Evolutionary conservation across 2,329 filamentous ascomycete genomes (phyloP).

Genomic region (Nannizziopsis arthrosporioides): DNA sequence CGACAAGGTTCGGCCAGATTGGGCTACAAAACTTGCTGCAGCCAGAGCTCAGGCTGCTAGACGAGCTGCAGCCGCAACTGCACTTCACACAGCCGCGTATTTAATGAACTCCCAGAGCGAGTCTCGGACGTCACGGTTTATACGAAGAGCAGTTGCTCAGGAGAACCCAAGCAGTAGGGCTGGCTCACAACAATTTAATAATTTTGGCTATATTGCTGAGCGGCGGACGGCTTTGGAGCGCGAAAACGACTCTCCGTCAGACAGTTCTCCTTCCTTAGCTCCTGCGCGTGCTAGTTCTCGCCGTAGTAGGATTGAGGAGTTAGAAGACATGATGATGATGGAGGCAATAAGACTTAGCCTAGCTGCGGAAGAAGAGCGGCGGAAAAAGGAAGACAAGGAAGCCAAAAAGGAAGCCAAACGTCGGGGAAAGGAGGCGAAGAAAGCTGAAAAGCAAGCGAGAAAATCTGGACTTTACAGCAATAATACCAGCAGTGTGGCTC

Average conservation of each 20-base stretch:
- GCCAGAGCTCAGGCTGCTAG: slow-evolving; percentile 76
- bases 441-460: slow-evolving; percentile 55
- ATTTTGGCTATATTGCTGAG: slow-evolving; percentile 38
- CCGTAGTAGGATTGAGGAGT: slow-evolving; percentile 62
- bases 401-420: slow-evolving; percentile 72
- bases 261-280: slow-evolving; percentile 22
- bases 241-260: slow-evolving; percentile 25
- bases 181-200: slow-evolving; percentile 33
- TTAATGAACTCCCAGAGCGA: slow-evolving; percentile 54
- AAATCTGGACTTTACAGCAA: slow-evolving; percentile 45
- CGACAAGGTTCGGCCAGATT: slow-evolving; percentile 84
- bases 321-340: slow-evolving; percentile 98
- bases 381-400: slow-evolving; percentile 71
- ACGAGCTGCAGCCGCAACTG: slow-evolving; percentile 82
- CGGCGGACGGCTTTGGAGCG: slow-evolving; percentile 26
- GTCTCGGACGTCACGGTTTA: slow-evolving; percentile 42
- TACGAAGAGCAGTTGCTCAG: slow-evolving; percentile 30
- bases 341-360: slow-evolving; percentile 86
- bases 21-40: slow-evolving; percentile 76
- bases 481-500: slow-evolving; percentile 52
- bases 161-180: slow-evolving; percentile 26
- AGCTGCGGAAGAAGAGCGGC: slow-evolving; percentile 87
- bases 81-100: slow-evolving; percentile 88
- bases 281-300: slow-evolving; percentile 43
- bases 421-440: slow-evolving; percentile 72